Percentiles rank a stretch among this genome's conserved stretches.
Conservation (phyloP, 441 rosid species). For the Hura crepitans region DNA sequence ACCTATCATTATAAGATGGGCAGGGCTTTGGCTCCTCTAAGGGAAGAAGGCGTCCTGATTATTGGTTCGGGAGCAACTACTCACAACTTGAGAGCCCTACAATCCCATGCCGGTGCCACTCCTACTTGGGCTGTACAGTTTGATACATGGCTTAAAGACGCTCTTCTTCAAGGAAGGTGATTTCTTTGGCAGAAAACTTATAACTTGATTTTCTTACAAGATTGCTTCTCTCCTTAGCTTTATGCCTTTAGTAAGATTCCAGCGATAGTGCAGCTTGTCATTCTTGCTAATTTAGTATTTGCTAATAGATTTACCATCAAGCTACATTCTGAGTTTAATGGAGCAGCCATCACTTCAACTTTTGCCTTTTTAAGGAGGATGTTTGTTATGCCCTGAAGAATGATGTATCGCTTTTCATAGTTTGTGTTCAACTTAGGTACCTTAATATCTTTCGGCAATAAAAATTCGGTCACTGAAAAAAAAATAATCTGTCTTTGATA, state of each 20-base stretch:
- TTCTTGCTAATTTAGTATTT: background rate
- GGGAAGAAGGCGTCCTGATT: constrained; percentile 76
- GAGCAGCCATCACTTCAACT: background rate
- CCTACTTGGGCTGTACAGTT: constrained; percentile 68
- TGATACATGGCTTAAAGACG: constrained; percentile 73
- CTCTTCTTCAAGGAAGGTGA: constrained; percentile 80
- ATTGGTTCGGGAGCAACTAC: constrained; percentile 78
- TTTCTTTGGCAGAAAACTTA: background rate
- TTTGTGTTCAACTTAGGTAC: too few species aligned
- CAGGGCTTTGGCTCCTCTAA: constrained; percentile 71
- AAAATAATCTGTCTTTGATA: background rate
- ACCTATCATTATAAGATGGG: constrained; percentile 79
- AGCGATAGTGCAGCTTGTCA: background rate
- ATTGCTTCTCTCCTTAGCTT: background rate
- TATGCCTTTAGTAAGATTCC: background rate
- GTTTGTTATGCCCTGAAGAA: background rate
- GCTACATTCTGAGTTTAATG: background rate
- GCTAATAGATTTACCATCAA: background rate
- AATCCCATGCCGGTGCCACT: constrained; percentile 10
- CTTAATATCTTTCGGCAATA: too few species aligned
- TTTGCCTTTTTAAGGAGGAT: background rate
- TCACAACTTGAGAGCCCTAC: constrained; percentile 63
- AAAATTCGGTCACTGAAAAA: too few species aligned
- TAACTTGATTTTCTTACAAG: background rate
- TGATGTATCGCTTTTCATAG: too few species aligned